phyloP scores from a whole-genome alignment of 352 stramenopile genomes.

The Phytophthora kernoviae region DNA sequence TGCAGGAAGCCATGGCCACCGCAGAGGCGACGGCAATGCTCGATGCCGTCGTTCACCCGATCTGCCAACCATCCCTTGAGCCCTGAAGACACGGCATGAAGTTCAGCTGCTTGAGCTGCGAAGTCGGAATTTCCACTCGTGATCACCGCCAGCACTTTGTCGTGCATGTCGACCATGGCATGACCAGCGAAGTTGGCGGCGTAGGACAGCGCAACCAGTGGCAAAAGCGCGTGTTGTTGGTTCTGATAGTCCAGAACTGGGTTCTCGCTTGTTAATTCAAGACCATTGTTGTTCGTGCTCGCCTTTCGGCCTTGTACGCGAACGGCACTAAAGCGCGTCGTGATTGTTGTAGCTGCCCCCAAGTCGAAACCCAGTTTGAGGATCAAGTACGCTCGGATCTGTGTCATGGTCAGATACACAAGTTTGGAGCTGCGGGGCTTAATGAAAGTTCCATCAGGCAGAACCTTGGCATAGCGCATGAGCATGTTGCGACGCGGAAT shows the following conservation, averaged over 20 bases:
- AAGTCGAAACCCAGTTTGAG: slow-evolving; percentile 18
- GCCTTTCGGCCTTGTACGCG: slow-evolving; percentile 41
- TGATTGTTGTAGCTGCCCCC: slow-evolving; percentile 39
- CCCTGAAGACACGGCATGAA: slow-evolving; percentile 19
- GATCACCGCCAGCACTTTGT: slow-evolving; percentile 18
- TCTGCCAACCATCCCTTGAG: slow-evolving; percentile 24
- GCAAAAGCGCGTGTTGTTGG: slow-evolving; percentile 43
- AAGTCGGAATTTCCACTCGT: slow-evolving; percentile 11
- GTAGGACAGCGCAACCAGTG: slow-evolving; percentile 35
- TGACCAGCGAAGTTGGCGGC: slow-evolving; percentile 15
- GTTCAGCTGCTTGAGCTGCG: slow-evolving; percentile 7
- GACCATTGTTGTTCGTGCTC: slow-evolving; percentile 1
- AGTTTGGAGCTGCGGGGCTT: slow-evolving; percentile 64
- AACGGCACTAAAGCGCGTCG: slow-evolving; percentile 48
- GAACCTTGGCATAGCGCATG: slow-evolving; percentile 32
- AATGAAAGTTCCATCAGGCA: slow-evolving; percentile 52
- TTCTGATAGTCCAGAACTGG: slow-evolving; percentile 59
- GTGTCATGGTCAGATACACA: slow-evolving; percentile 57
- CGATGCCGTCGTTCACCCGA: slow-evolving; percentile 21
- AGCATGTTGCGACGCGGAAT: slow-evolving; percentile 20
- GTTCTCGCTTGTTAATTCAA: slow-evolving; percentile 36
- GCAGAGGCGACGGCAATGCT: slow-evolving; percentile 18
- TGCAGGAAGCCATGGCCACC: slow-evolving; percentile 19
- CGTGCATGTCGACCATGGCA: slow-evolving; percentile 17
- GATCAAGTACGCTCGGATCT: slow-evolving; percentile 37